Percentiles rank a stretch among this genome's conserved stretches.
Conservation (phyloP, 2,329 filamentous ascomycete genomes). For the Hymenoscyphus infarciens region DNA sequence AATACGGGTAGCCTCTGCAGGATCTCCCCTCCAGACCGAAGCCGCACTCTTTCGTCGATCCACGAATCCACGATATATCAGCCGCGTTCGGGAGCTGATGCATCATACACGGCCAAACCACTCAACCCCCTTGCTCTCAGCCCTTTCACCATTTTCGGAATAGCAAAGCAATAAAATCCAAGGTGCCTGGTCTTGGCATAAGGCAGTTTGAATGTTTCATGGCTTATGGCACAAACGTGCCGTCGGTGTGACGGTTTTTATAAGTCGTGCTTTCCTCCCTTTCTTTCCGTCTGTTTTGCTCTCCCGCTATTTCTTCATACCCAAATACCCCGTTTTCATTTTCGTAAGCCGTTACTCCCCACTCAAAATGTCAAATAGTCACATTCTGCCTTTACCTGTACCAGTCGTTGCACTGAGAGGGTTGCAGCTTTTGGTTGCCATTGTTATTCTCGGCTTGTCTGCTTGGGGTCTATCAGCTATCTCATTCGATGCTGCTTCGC, state of each 20-base stretch:
- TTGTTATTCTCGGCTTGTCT: constrained; percentile 3
- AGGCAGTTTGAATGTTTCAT: not conserved
- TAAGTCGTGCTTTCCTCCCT: not conserved
- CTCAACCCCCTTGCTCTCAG: not conserved
- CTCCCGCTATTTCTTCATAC: not conserved
- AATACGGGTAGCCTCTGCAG: too few relatives aligned
- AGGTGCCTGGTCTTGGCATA: not conserved
- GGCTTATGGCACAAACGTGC: not conserved
- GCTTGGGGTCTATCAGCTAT: constrained; percentile 4
- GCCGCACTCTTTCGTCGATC: not conserved
- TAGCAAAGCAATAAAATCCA: not conserved
- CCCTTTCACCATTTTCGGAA: not conserved
- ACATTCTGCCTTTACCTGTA: constrained; percentile 3
- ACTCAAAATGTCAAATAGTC: constrained; percentile 1
- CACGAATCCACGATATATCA: not conserved
- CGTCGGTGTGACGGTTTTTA: not conserved
- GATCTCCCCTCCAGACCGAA: too few relatives aligned
- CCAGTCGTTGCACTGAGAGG: constrained; percentile 3
- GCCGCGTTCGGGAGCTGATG: not conserved
- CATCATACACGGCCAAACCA: not conserved
- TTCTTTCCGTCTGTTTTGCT: not conserved
- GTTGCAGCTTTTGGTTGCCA: not conserved
- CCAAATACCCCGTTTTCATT: not conserved
- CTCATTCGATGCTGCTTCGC: constrained; percentile 1
- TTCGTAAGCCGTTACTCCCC: too few relatives aligned